Base-by-base conservation (phyloP, 176 grass and related monocot species). In the Lolium perenne region DNA sequence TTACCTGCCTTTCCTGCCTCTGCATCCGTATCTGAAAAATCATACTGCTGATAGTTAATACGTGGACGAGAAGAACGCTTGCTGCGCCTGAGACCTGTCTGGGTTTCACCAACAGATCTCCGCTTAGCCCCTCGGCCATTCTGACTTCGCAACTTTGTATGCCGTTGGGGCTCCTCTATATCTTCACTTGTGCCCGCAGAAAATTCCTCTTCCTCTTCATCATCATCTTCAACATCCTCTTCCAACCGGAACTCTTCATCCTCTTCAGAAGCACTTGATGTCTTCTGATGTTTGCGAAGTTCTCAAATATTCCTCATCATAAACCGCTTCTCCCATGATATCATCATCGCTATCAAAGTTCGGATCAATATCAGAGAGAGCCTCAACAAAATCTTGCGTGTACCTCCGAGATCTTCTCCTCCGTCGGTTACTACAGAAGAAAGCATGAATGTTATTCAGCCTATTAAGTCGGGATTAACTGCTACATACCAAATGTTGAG, bases 301-400 rank as follows among this genome's bases (percentile, higher is more conserved):
- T 92, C 89, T 92, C 66, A 99, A 78, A 83, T 99, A 99, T 82
- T 94, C 94, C 7, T 99, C 97, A 61, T 99, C 97, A 72, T 99
- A 99, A 12, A 99, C 97, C n/a, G 94, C 97, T 87, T 99, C 97
- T 29, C 97, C 97, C 64, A 99, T 93, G 77, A 99, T 99, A 81
- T 99, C 97, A 75, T 97, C 97, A 21, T 98, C 95, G 0, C 93
- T 98, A 41, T 92, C 91, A 23, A 91, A 92, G 77, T 89, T 91
- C 0, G 72, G 87, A 23, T 96, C 92, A 88, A 84, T 76, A 90
- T 91, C 97, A 0, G 94, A 95, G 60, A 93, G 84, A 88, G 87
- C 87, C 67, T 91, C 94, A 79, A 99, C 92, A 91, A 94, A 99
- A 82, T 99, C 97, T 29, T 90, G 90, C 12, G 90, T 92, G 50